Base-by-base conservation (phyloP, 2,329 filamentous ascomycete genomes). In the Clonostachys rhizophaga region DNA sequence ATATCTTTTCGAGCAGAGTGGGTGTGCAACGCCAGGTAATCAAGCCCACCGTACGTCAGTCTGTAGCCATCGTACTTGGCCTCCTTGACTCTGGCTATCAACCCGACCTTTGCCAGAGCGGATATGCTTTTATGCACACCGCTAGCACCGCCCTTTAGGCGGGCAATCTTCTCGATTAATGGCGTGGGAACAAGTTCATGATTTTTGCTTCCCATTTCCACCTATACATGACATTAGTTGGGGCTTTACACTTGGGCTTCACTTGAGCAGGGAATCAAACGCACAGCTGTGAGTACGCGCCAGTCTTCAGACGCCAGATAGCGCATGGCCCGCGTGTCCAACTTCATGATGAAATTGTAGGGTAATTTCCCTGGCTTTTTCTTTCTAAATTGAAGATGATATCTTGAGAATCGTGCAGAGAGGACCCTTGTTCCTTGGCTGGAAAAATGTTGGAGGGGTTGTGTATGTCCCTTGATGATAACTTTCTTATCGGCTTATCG, bases 1-100 rank as follows among this genome's bases (percentile, higher is more conserved):
- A 97, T 80, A 47, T 79, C 81, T 56, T 87, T 86, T 54, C 83
- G 78, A 58, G 88, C 87, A 49, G 91, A 86, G 65, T 97, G 86
- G 1, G 90, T 84, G 69, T 97, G 91, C 46, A 99, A 78, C 14
- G 94, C 90, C n/a, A 99, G 84, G 68, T 99, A 99, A 72, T 99
- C 94, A 43, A 97, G 83, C 3, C 94, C 94, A 58, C 94, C 94
- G 64, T 99, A 99, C 7, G 92, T 96, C 47, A 99, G 79, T 46
- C 95, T 85, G 71, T 99, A 99, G 51, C 94, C 94, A 61, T 99
- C 94, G 70, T 99, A 99, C 67, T 90, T 92, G 52, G 92, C 89
- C 66, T 97, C 96, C 68, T 96, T 95, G 56, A 96, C 84, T 56
- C 88, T 88, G 41, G 88, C 91, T 58, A 99, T 96, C 58, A 99